Evolutionary conservation across 2,329 filamentous ascomycete genomes (phyloP).

Genomic region (Microsporum ferrugineum): DNA sequence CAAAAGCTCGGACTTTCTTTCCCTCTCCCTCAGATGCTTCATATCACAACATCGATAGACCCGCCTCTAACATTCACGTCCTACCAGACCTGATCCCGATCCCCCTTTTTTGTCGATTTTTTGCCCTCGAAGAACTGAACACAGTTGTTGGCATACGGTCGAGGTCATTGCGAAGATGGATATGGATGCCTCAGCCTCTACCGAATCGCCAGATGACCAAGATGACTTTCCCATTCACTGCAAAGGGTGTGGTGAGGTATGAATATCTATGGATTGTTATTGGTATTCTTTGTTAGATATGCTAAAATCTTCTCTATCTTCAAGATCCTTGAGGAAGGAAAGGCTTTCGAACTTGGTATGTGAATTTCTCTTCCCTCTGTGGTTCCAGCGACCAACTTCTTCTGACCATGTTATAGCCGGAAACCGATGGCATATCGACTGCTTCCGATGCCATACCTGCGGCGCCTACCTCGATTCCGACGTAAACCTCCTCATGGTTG

Average conservation of each 20-base stretch:
- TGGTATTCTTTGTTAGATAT: constrained; percentile 15
- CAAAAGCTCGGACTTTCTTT: not conserved
- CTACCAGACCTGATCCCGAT: not conserved
- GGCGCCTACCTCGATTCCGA: constrained; percentile 93
- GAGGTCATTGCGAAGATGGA: not conserved
- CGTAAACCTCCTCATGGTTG: constrained; percentile 89
- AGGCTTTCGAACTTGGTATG: constrained; percentile 91
- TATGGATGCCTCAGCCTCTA: constrained; percentile 13
- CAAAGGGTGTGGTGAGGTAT: constrained; percentile 85
- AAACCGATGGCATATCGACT: constrained; percentile 97
- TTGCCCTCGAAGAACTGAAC: not conserved
- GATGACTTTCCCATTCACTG: constrained; percentile 76
- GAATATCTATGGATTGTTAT: constrained; percentile 13
- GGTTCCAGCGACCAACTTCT: constrained; percentile 10
- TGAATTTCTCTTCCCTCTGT: constrained; percentile 18
- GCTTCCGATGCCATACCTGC: constrained; percentile 95
- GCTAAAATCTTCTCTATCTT: constrained; percentile 9
- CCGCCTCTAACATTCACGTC: not conserved
- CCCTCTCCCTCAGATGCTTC: constrained; percentile 1
- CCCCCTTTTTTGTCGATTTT: not conserved
- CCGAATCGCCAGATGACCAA: constrained; percentile 51
- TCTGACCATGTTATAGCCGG: constrained; percentile 51
- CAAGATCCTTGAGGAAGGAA: constrained; percentile 94
- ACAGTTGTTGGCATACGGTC: not conserved
- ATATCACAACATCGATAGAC: not conserved